Percentiles rank a stretch among this genome's conserved stretches.
These are phyloP conservation scores for Camelina neglecta DNA, from an alignment of 345 rosid species.

Conservation along the genomic window DNA sequence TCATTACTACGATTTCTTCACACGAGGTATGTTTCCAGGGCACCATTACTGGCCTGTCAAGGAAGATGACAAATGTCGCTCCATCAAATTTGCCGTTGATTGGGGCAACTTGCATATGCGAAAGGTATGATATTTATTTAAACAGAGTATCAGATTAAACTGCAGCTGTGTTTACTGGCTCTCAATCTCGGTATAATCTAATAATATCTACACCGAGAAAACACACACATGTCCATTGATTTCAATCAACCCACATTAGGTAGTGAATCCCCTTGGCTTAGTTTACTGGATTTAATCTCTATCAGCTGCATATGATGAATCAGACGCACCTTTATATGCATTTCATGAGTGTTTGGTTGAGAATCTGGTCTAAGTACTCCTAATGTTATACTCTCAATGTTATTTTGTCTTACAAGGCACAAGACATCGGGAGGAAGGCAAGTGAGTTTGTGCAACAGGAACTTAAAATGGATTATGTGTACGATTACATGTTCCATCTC, in stretches of 20 bases:
- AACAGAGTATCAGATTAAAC: neutral
- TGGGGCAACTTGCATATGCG: conserved; percentile 72
- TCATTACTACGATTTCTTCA: conserved; percentile 72
- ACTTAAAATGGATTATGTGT: conserved; percentile 67
- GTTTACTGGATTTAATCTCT: conserved; percentile 1
- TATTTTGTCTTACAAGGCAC: conserved; percentile 52
- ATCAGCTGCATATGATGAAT: neutral
- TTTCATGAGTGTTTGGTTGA: conserved; percentile 6
- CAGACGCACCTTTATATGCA: neutral
- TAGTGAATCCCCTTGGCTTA: neutral
- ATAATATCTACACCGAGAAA: neutral
- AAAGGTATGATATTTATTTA: conserved; percentile 50
- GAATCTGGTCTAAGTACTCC: neutral
- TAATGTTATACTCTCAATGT: neutral
- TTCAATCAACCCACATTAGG: neutral
- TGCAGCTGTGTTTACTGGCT: neutral
- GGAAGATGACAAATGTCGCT: conserved; percentile 67
- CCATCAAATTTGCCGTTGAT: conserved; percentile 72
- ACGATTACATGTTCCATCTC: conserved; percentile 87
- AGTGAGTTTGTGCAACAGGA: conserved; percentile 62
- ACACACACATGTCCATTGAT: neutral
- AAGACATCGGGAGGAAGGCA: conserved; percentile 64
- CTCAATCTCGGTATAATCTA: neutral
- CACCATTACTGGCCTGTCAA: conserved; percentile 84
- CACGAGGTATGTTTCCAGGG: conserved; percentile 69